phyloP scores from a whole-genome alignment of 768 basidiomycete genomes.

The Panus rudis region DNA sequence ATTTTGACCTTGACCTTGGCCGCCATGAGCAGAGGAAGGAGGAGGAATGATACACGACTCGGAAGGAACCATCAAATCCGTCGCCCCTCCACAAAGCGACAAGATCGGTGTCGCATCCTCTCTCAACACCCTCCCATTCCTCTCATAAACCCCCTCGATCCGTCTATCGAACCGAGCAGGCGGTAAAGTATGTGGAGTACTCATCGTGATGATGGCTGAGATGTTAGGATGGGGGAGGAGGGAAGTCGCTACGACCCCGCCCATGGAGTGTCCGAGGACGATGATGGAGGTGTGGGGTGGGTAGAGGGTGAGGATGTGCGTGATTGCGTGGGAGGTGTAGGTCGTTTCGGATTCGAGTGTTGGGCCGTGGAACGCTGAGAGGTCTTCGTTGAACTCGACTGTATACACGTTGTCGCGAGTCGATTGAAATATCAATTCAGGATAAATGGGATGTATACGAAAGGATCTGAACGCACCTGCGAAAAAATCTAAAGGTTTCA shows the following conservation, averaged over 20 bases:
- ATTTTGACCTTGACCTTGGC: background rate
- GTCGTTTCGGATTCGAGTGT: slow-evolving; percentile 78
- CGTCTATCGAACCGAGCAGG: slow-evolving; percentile 83
- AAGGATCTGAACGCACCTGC: slow-evolving; percentile 49
- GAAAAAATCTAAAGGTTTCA: slow-evolving; percentile 76
- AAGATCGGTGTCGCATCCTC: slow-evolving; percentile 56
- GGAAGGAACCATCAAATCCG: slow-evolving; percentile 87
- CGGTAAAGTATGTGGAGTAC: slow-evolving; percentile 82
- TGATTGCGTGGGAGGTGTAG: slow-evolving; percentile 66
- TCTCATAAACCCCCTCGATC: slow-evolving; percentile 66
- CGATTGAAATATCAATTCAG: background rate
- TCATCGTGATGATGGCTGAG: slow-evolving; percentile 89
- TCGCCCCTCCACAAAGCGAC: slow-evolving; percentile 86
- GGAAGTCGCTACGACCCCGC: slow-evolving; percentile 82
- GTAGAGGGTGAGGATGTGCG: slow-evolving; percentile 77
- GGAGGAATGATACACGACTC: slow-evolving; percentile 76
- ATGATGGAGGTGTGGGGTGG: slow-evolving; percentile 54
- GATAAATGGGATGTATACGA: background rate
- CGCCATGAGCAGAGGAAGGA: slow-evolving; percentile 7
- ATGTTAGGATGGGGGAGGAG: slow-evolving; percentile 63
- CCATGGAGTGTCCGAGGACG: slow-evolving; percentile 95
- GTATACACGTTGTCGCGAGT: slow-evolving; percentile 1
- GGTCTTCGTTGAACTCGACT: slow-evolving; percentile 97
- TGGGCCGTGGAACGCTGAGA: slow-evolving; percentile 89
- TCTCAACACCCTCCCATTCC: slow-evolving; percentile 33